Conservation (phyloP, 1,284 basidiomycete genomes). For the Porogramme epimiltina region DNA sequence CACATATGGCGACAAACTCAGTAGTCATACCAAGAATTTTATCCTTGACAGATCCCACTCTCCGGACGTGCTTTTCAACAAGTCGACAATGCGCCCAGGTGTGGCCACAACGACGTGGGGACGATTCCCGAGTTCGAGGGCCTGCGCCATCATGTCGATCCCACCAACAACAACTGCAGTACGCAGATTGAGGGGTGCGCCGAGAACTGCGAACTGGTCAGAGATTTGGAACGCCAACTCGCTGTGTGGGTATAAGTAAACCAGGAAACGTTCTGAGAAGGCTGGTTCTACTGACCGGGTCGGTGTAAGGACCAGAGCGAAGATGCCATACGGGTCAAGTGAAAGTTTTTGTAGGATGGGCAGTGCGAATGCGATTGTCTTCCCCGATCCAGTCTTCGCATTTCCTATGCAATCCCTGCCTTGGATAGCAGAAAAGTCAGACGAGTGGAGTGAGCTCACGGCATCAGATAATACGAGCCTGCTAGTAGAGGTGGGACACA, state of each 20-base stretch:
- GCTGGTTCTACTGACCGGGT: slow-evolving; percentile 66
- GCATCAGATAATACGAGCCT: slow-evolving; percentile 44
- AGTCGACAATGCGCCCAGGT: slow-evolving; percentile 93
- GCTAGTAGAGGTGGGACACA: slow-evolving; percentile 88
- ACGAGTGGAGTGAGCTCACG: neutral
- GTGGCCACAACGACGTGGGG: slow-evolving; percentile 97
- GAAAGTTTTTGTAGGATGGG: slow-evolving; percentile 93
- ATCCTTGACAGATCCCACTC: slow-evolving; percentile 87
- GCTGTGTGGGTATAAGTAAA: slow-evolving; percentile 41
- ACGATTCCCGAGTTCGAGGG: slow-evolving; percentile 81
- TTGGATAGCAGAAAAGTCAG: slow-evolving; percentile 36
- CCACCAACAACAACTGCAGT: slow-evolving; percentile 95
- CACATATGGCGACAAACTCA: too few relatives aligned
- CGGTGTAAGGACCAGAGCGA: slow-evolving; percentile 91
- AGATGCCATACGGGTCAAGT: slow-evolving; percentile 91
- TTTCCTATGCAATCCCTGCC: slow-evolving; percentile 95
- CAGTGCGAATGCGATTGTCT: slow-evolving; percentile 96
- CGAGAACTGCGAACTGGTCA: slow-evolving; percentile 94
- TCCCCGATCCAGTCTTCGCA: slow-evolving; percentile 97
- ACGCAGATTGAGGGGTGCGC: slow-evolving; percentile 76
- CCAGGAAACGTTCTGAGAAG: neutral
- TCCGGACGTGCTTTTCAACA: slow-evolving; percentile 77
- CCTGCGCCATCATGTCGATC: slow-evolving; percentile 98
- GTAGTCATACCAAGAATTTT: slow-evolving; percentile 81
- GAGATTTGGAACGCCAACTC: slow-evolving; percentile 97